Percentiles rank a stretch among this genome's conserved stretches.
Conservation (phyloP, 2,329 filamentous ascomycete genomes). For the Metarhizium robertsii region DNA sequence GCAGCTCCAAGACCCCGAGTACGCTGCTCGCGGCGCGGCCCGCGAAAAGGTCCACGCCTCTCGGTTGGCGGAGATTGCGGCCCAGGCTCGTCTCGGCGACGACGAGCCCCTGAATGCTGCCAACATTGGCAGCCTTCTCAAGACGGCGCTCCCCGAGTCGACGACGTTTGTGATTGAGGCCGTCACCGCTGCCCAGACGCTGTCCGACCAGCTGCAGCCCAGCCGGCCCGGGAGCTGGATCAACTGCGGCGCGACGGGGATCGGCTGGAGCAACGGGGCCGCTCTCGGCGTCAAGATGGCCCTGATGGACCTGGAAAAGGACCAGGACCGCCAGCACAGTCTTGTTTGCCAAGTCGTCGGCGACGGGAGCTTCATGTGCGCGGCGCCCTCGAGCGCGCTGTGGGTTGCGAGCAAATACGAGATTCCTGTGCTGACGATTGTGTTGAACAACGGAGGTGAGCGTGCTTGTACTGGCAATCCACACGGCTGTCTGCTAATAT, state of each 20-base stretch:
- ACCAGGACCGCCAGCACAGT: conserved; percentile 21
- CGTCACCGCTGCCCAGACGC: conserved; percentile 56
- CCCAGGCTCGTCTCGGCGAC: conserved; percentile 41
- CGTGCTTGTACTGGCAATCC: not conserved
- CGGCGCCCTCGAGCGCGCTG: conserved; percentile 35
- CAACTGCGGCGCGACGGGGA: conserved; percentile 66
- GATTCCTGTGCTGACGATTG: conserved; percentile 37
- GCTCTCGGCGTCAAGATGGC: conserved; percentile 67
- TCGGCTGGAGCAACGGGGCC: conserved; percentile 67
- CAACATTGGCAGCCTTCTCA: conserved; percentile 11
- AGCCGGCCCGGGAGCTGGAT: conserved; percentile 61
- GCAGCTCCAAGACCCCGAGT: conserved; percentile 15
- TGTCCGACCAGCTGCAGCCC: conserved; percentile 59
- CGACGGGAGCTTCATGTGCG: conserved; percentile 40
- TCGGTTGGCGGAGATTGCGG: conserved; percentile 46
- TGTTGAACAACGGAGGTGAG: conserved; percentile 38
- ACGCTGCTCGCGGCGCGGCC: conserved; percentile 21
- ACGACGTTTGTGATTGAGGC: conserved; percentile 68
- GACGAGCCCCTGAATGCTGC: conserved; percentile 36
- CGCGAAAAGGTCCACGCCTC: conserved; percentile 48
- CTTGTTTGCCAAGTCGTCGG: conserved; percentile 40
- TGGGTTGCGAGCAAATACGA: conserved; percentile 38
- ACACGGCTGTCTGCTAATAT: not conserved
- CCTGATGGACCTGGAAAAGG: conserved; percentile 11
- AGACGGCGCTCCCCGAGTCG: conserved; percentile 17